phyloP scores from a whole-genome alignment of 768 basidiomycete species.

The Phaeolepiota aurea region DNA sequence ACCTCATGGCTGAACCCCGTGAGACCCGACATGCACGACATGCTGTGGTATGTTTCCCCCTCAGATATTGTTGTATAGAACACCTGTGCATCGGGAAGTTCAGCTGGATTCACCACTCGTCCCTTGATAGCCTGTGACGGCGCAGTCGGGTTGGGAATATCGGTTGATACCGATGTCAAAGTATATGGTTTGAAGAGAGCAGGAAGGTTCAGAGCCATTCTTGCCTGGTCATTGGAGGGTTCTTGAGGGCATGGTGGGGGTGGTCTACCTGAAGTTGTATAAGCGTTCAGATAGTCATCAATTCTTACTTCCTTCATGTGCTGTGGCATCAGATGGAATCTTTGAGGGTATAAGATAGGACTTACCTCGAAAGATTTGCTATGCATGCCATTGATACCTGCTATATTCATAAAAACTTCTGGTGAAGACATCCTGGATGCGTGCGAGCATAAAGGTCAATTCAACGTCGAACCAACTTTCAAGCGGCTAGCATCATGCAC shows the following conservation, averaged over 20 bases:
- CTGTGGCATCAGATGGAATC: too few relatives aligned
- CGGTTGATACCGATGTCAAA: not conserved
- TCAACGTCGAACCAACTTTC: too few relatives aligned
- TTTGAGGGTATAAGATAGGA: not conserved
- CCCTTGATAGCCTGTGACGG: not conserved
- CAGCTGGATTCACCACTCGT: constrained; percentile 7
- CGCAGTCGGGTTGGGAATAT: not conserved
- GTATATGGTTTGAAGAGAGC: constrained; percentile 41
- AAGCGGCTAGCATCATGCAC: too few relatives aligned
- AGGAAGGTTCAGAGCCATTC: constrained; percentile 36
- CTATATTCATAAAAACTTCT: constrained; percentile 21
- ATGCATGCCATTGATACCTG: constrained; percentile 11
- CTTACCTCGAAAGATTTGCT: constrained; percentile 23
- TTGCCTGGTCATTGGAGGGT: constrained; percentile 33
- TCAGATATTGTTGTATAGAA: constrained; percentile 9
- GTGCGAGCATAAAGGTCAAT: too few relatives aligned
- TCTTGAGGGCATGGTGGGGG: constrained; percentile 40
- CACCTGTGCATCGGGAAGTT: constrained; percentile 15
- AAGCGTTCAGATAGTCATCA: constrained; percentile 45
- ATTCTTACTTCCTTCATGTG: constrained; percentile 56
- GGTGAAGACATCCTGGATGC: too few relatives aligned
- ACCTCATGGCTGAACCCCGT: constrained; percentile 34
- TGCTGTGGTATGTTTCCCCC: constrained; percentile 25
- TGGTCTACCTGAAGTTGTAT: constrained; percentile 33
- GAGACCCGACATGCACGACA: constrained; percentile 28